Percentiles rank a stretch among this genome's conserved stretches.
phyloP scores from a whole-genome alignment of 768 basidiomycete species.

The Tylopilus sp. region DNA sequence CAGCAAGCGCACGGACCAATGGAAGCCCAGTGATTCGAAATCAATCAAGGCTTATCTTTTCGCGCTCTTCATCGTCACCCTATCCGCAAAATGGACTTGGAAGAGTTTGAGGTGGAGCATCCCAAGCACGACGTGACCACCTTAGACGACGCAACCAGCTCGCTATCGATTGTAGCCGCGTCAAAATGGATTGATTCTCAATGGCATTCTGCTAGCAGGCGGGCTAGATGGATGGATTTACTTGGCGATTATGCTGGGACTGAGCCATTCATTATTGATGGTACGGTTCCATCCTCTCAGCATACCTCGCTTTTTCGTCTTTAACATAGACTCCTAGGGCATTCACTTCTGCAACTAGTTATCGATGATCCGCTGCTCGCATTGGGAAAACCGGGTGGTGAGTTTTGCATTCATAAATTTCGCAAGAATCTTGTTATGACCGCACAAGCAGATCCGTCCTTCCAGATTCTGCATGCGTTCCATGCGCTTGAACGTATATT shows the following conservation, averaged over 20 bases:
- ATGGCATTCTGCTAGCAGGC: conserved; percentile 40
- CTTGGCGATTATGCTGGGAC: conserved; percentile 67
- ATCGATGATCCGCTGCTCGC: conserved; percentile 61
- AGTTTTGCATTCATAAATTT: conserved; percentile 3
- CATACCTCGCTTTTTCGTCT: neutral
- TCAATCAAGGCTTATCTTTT: neutral
- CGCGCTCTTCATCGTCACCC: neutral
- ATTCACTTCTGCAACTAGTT: conserved; percentile 56
- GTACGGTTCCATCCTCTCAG: conserved; percentile 28
- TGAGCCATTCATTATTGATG: conserved; percentile 65
- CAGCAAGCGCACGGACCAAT: conserved; percentile 17
- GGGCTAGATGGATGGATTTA: conserved; percentile 62
- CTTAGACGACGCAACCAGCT: neutral
- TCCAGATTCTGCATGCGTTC: conserved; percentile 63
- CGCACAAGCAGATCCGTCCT: conserved; percentile 41
- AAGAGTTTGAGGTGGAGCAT: conserved; percentile 33
- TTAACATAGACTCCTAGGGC: conserved; percentile 39
- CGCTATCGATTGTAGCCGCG: conserved; percentile 20
- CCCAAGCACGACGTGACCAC: neutral
- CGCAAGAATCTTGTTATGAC: neutral
- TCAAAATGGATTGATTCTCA: conserved; percentile 31
- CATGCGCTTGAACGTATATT: conserved; percentile 52
- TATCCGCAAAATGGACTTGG: conserved; percentile 37
- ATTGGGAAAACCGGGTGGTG: conserved; percentile 47
- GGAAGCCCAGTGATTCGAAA: neutral